Evolutionary conservation across 768 basidiomycete species (phyloP), one percentile per base, ranked within the genome.

Genomic region (Trametes coccinea): DNA sequence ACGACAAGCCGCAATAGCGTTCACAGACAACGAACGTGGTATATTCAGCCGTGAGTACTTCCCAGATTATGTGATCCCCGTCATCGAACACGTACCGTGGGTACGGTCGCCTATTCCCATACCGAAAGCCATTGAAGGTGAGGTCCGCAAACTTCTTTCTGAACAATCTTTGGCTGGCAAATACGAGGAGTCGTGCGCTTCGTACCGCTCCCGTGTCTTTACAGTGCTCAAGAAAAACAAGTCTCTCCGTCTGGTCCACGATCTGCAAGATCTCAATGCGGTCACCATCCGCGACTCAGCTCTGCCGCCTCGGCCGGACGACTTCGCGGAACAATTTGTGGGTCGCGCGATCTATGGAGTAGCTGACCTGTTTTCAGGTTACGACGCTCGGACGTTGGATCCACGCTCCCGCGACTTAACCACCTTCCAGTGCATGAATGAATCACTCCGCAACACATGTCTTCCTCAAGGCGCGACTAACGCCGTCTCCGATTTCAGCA

Each of bases 1-100:
- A 0, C 62, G 64, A 37, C 61, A 66, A 37, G 61, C 60, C 1
- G 71, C 70, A 0, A 61, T 74, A 10, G 72, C 72, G 0, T 74
- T 61, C 31, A 44, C 65, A 0, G 68, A 71, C 39, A n/a, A 30
- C 17, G 72, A 78, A 53, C 56, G 67, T 2, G 77, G 77, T 3
- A 70, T 56, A 0, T 77, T 78, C 51, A 67, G 58, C 11, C 58
- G 54, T 0, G 65, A 74, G 14, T 78, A 70, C 59, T 77, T 66
- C 43, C 71, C 73, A 7, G 73, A 74, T 56, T 74, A 75, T 37
- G 64, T 70, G 17, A 71, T 76, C 22, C 72, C 73, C 0, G 60
- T 67, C 6, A 74, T 77, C 2, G 70, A 72, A 53, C 76, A 78
- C 50, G 69, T 57, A 0, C 76, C 75, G 0, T 78, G 76, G 76